Base-by-base conservation (phyloP, 768 basidiomycete species). In the Fomitopsis pulvina region DNA sequence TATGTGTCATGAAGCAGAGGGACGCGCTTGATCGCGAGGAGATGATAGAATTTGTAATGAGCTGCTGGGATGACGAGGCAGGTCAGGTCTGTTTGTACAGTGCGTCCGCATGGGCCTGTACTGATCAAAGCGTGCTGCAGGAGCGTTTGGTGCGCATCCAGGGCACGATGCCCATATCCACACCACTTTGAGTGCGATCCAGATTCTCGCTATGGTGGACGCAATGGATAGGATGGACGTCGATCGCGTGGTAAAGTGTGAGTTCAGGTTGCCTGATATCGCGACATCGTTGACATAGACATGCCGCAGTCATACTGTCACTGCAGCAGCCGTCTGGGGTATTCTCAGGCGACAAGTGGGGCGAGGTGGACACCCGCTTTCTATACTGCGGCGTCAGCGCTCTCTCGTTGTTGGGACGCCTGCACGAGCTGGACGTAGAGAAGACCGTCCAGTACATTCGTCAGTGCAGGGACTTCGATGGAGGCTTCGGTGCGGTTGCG, bases 351-450 rank as follows among this genome's bases (percentile, higher is more conserved):
- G 95, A 99, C 63, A 56, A 68, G 2, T 97, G 83, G 64, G 94
- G 94, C n/a, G 95, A 98, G 65, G 78, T 77, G 32, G 94, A 95
- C 61, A 95, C 93, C 0, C 82, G 95, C 0, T 98, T 98, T 66
- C 69, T 80, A 1, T 96, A 91, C 69, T 89, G 87, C 60, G 88
- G 90, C n/a, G 75, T 95, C 47, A 80, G 77, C 46, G 83, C 86
- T 0, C 72, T 98, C 0, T 87, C 91, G 0, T 77, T 97, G 18
- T 80, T 98, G 11, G 87, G 87, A 1, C 73, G 76, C 27, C 71
- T 96, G 30, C 75, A 83, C 52, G 74, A 75, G 20, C 70, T 97
- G 39, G 81, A 92, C 54, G 68, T 57, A 20, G 80, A 83, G 25
- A 79, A 74, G 59, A 83, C 88, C 0, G 79, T 88, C 8, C 71